Conservation (phyloP, 2,329 filamentous ascomycete genomes). For the Monilinia vaccinii-corymbosi region DNA sequence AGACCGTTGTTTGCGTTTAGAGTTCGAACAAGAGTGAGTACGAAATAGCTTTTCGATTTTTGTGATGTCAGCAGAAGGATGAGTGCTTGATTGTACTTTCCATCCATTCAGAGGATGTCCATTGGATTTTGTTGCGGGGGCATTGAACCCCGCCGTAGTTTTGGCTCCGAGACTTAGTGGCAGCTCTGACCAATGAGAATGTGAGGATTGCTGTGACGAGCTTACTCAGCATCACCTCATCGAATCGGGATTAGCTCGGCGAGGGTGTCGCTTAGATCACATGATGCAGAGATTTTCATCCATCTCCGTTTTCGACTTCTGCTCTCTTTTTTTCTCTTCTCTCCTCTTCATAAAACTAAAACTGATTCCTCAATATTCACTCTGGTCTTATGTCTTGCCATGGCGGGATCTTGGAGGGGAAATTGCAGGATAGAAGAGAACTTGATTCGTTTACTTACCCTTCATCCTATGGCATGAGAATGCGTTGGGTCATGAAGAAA, state of each 20-base stretch:
- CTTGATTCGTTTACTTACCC: conserved; percentile 46
- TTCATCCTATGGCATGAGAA: conserved; percentile 37
- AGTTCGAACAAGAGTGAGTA: not conserved
- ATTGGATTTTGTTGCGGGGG: conserved; percentile 1
- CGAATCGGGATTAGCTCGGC: not conserved
- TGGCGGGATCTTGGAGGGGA: conserved; percentile 56
- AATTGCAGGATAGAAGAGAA: conserved; percentile 55
- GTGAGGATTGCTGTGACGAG: too few relatives aligned
- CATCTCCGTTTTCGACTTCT: not conserved
- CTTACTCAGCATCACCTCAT: not conserved
- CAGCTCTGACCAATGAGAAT: not conserved
- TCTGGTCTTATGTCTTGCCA: conserved; percentile 48
- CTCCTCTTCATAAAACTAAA: conserved; percentile 36
- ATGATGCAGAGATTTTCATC: not conserved
- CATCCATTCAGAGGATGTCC: not conserved
- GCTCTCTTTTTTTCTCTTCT: conserved; percentile 12
- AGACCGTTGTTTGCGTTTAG: not conserved
- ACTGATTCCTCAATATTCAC: conserved; percentile 53
- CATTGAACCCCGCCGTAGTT: not conserved
- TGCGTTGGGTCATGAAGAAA: conserved; percentile 29
- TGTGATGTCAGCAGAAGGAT: conserved; percentile 1
- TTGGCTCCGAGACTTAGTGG: not conserved
- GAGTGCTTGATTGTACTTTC: not conserved
- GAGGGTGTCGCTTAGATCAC: not conserved
- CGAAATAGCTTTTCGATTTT: not conserved